A percentile compares a stretch with the other conserved stretches of the same genome.
phyloP scores from a whole-genome alignment of 805 yeast species.

The Candida ovalis region DNA sequence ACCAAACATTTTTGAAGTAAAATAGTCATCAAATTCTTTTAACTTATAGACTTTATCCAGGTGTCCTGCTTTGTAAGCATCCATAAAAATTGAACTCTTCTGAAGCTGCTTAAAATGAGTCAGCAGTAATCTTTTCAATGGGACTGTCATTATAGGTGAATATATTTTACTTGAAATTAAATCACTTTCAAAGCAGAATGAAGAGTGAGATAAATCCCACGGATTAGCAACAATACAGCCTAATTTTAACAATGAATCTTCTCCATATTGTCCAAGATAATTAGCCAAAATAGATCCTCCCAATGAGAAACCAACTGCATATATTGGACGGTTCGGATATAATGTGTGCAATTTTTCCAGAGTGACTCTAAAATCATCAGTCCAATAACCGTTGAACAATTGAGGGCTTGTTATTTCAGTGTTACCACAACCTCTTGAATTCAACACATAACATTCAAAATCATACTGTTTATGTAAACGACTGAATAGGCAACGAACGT shows the following conservation, averaged over 20 bases:
- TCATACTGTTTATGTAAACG: conserved; percentile 30
- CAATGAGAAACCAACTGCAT: conserved; percentile 73
- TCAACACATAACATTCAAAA: conserved; percentile 68
- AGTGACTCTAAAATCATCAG: conserved; percentile 60
- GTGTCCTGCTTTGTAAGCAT: conserved; percentile 16
- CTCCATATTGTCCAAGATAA: conserved; percentile 64
- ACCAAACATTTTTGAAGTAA: conserved; percentile 66
- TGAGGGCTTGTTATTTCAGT: conserved; percentile 65
- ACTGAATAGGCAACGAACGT: conserved; percentile 57
- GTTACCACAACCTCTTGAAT: conserved; percentile 74
- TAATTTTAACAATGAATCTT: conserved; percentile 41
- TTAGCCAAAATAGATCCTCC: conserved; percentile 74
- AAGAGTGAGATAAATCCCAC: conserved; percentile 64
- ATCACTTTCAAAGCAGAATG: conserved; percentile 38
- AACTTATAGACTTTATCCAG: conserved; percentile 30
- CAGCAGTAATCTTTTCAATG: conserved; percentile 40
- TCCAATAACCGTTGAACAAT: conserved; percentile 68
- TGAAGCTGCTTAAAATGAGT: conserved; percentile 38
- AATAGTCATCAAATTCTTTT: conserved; percentile 56
- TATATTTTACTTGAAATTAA: conserved; percentile 44
- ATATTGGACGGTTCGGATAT: conserved; percentile 62
- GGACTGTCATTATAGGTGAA: conserved; percentile 47
- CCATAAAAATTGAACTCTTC: conserved; percentile 25
- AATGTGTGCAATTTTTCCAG: conserved; percentile 44
- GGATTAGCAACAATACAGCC: conserved; percentile 65